Evolutionary conservation across 2,329 filamentous ascomycete species (phyloP), one percentile per base, ranked within the genome.

Genomic region (Emergomyces orientalis): DNA sequence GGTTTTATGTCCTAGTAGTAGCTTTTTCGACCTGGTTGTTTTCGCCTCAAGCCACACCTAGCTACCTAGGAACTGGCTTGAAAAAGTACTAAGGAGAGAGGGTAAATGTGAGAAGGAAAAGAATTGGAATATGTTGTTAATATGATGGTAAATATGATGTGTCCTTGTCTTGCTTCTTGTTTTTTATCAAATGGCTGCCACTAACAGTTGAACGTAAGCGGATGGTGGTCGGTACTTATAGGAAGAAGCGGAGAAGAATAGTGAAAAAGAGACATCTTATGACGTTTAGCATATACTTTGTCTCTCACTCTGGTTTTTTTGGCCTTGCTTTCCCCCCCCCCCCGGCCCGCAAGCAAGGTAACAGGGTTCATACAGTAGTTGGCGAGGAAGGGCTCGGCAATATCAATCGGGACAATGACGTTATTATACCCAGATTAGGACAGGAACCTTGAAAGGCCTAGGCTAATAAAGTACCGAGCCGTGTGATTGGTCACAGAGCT

Each of bases 321-420:
- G 37, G 22, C 13, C 55, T 43, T 58, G 37, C 25, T 58, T 58
- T 39, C 27, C 14, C 22, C 30, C 19, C 37, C 22, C 55, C 17
- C 54, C 1, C 32, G 19, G 27, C 27, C 27, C 5, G 22, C 47
- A 49, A 49, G 43, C 43, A 47, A 45, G 43, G 43, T 45, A 22
- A 22, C 45, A 27, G n/a, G 45, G 45, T 49, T 49, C 47, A 14
- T 49, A 27, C 22, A 47, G 8, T 1, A 51, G 11, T 22, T 14
- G 13, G 45, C 11, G 47, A 6, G 47, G 47, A 39, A 39, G 43
- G 14, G 22, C 43, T 47, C 43, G 43, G 43, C 43, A 25, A 47
- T 19, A 39, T 39, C 11, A 39, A 51, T 51, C 52, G 52, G 30
- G 52, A 19, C 52, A 55, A 55, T 55, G 52, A 55, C 52, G 52